Evolutionary conservation across 2,329 filamentous ascomycete species (phyloP).

Genomic region (Colletotrichum noveboracense): DNA sequence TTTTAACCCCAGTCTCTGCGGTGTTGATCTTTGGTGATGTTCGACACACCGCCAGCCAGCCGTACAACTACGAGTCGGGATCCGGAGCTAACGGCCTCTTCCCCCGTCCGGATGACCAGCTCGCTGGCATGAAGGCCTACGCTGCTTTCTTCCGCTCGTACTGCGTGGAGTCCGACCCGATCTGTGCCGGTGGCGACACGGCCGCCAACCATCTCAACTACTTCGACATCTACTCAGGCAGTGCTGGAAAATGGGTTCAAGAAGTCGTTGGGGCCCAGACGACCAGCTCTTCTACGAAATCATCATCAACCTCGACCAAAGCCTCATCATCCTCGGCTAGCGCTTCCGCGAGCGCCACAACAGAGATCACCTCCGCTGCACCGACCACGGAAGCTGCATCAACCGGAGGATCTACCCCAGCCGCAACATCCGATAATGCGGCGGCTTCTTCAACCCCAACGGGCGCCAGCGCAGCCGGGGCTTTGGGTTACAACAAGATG

Average conservation of each 20-base stretch:
- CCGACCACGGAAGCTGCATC: background rate
- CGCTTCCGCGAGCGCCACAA: background rate
- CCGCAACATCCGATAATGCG: background rate
- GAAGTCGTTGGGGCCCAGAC: background rate
- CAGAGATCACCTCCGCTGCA: background rate
- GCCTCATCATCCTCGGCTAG: background rate
- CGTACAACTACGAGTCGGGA: slow-evolving; percentile 36
- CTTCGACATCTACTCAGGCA: slow-evolving; percentile 12
- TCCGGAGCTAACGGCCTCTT: slow-evolving; percentile 28
- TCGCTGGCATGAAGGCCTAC: slow-evolving; percentile 32
- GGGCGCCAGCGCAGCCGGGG: background rate
- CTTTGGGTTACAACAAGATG: background rate
- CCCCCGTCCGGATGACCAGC: slow-evolving; percentile 33
- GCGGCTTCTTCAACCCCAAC: background rate
- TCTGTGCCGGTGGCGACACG: slow-evolving; percentile 40
- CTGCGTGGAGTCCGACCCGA: slow-evolving; percentile 40
- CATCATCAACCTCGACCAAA: background rate
- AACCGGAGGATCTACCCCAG: background rate
- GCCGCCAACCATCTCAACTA: slow-evolving; percentile 40
- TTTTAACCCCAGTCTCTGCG: slow-evolving; percentile 29
- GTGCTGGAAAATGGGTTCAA: slow-evolving; percentile 17
- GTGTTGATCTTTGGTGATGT: slow-evolving; percentile 38
- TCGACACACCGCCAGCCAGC: slow-evolving; percentile 37
- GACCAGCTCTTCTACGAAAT: background rate
- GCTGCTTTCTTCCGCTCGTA: slow-evolving; percentile 33